These are phyloP conservation scores for Passiflora organensis DNA, from an alignment of 345 rosid species.

Conservation along the genomic window DNA sequence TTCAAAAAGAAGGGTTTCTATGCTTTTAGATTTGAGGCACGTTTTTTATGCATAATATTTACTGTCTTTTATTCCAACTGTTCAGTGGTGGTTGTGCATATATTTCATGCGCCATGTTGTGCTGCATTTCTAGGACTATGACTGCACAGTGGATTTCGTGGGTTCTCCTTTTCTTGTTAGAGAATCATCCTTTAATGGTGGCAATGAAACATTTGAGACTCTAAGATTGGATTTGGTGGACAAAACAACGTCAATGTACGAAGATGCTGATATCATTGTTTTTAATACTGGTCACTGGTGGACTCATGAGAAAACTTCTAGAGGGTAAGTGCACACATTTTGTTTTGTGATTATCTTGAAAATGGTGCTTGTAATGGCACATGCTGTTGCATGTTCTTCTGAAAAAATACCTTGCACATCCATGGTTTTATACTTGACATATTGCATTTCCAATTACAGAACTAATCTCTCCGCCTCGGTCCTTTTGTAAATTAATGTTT, in stretches of 20 bases:
- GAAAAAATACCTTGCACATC: background rate
- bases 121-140: constrained; percentile 54
- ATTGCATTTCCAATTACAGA: background rate
- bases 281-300: constrained; percentile 98
- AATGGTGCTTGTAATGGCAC: background rate
- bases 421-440: background rate
- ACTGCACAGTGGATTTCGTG: constrained; percentile 80
- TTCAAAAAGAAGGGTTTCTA: constrained; percentile 80
- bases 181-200: constrained; percentile 51
- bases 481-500: constrained; percentile 7
- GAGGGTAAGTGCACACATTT: constrained; percentile 44
- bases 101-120: constrained; percentile 9
- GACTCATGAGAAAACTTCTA: constrained; percentile 94
- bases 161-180: constrained; percentile 77
- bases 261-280: constrained; percentile 67
- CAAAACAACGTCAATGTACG: constrained; percentile 55
- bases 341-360: background rate
- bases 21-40: constrained; percentile 80
- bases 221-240: constrained; percentile 86
- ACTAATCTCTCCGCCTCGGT: background rate
- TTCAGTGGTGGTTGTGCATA: background rate
- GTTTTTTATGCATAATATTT: constrained; percentile 9
- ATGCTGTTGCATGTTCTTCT: background rate
- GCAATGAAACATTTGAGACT: constrained; percentile 59
- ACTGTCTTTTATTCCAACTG: background rate